Base-by-base conservation (phyloP, 208 protist species). In the Crithidia expoeki region DNA sequence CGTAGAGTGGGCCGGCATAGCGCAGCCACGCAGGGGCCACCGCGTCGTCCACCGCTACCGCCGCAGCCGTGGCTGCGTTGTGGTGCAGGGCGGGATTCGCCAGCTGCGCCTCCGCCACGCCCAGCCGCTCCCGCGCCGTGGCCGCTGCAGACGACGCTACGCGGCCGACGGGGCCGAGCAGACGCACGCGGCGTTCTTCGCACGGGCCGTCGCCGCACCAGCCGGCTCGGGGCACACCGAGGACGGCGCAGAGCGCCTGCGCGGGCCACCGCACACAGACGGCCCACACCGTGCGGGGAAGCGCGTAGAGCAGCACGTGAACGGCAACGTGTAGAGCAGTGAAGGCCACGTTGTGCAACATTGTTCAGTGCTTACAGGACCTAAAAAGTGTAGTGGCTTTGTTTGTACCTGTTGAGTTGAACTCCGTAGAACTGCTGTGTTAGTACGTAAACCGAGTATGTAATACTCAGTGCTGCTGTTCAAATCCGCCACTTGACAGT, bases 1-100 rank as follows among this genome's bases (percentile, higher is more conserved):
- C 46, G 72, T 92, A 92, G 36, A 90, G 76, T 1, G 88, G 85
- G 16, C 71, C 81, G 21, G 50, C 51, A 67, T 86, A 94, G 42
- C 59, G 61, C 55, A 57, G 27, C 44, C 55, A 58, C 38, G 42
- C n/a, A 21, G 68, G 47, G 21, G 38, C 40, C 28, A 42, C 36
- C 36, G 36, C 36, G 36, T 38, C 32, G n/a, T 3, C n/a, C n/a
- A 23, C 46, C 14, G 27, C 7, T 19, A 2, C 51, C 10, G 36
- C 23, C 2, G 27, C 23, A 7, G 10, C 6, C 33, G 33, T 4
- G 11, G 25, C 14, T 2, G 9, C 49, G 27, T 14, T 21, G 42
- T 52, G 61, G 57, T 57, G 62, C 60, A 61, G 55, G 12, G 42
- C 49, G 4, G 52, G 38, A 56, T 68, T 74, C 4, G 58, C 52